These are phyloP conservation scores for Bipolaris zeicola DNA, from an alignment of 2,329 filamentous ascomycete species.

Conservation along the genomic window DNA sequence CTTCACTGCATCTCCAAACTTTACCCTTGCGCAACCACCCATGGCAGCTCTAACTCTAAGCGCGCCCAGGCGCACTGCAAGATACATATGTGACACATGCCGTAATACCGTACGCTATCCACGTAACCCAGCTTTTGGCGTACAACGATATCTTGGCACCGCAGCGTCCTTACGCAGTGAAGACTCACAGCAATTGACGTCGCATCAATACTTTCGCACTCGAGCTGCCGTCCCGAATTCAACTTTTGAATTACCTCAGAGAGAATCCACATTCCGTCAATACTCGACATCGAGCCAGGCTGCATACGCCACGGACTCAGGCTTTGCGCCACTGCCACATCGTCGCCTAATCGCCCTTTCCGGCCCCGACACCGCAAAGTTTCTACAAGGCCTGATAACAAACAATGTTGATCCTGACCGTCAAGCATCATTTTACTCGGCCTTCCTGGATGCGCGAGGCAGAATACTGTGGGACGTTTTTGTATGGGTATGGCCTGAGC, in stretches of 20 bases:
- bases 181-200: background rate
- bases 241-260: background rate
- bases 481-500: conserved; percentile 63
- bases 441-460: conserved; percentile 82
- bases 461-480: conserved; percentile 89
- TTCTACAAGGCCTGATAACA: conserved; percentile 87
- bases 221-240: background rate
- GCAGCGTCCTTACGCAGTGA: conserved; percentile 13
- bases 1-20: background rate
- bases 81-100: conserved; percentile 33
- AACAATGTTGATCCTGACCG: conserved; percentile 64
- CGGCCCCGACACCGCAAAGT: conserved; percentile 79
- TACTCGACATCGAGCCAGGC: background rate
- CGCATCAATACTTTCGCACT: conserved; percentile 35
- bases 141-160: conserved; percentile 15
- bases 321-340: conserved; percentile 65
- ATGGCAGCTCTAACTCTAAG: conserved; percentile 19
- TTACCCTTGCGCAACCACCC: background rate
- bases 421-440: conserved; percentile 64
- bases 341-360: conserved; percentile 79
- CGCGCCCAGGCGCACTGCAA: conserved; percentile 2
- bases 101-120: conserved; percentile 8
- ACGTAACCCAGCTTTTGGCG: conserved; percentile 7
- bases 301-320: conserved; percentile 40
- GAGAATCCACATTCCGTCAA: background rate